Base-by-base conservation (phyloP, 441 rosid genomes). In the Populus trichocarpa region DNA sequence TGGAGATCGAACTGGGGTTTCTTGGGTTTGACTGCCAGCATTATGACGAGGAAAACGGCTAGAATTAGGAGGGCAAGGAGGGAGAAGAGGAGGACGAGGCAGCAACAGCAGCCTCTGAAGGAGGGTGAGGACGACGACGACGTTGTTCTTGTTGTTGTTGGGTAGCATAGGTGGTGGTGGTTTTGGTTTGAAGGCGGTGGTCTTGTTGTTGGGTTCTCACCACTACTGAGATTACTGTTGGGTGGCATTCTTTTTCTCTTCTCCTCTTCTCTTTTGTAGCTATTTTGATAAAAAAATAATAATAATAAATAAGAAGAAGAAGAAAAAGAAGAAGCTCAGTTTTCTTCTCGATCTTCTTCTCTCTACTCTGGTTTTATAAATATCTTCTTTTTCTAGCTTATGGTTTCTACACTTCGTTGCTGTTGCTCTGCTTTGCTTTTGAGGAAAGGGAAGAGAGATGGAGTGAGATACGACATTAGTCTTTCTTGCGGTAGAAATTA, bases 1-100 rank as follows among this genome's bases (percentile, higher is more conserved):
- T 96, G 98, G 73, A 96, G 97, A 87, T 96, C 99, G 86, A 96
- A 96, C 83, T 94, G 97, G 38, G 99, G 99, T 46, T 91, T 93
- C 81, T 94, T 91, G 80, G 99, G 99, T 78, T 96, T 94, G 74
- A 96, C 94, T 66, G 97, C 99, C 53, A 96, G 94, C 84, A 96
- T 71, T 50, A 96, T 80, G 71, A 96, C 75, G 69, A 96, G 93
- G 46, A 88, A 90, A 25, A 91, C 84, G 7, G 97, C 98, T 8
- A 96, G 88, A n/a, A 85, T 84, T 0, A 96, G 83, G 26, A 96
- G 94, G 13, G 87, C 92, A 8, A 96, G 79, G 88, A 96, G 90
- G 71, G 97, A 90, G 82, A 94, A 87, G 66, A 96, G 88, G 12
- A 96, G 92, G 86, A 96, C 89, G 80, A 96, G 91, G 81, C 99